Base-by-base conservation (phyloP, 805 yeast genomes). In the Lipomyces starkeyi region DNA sequence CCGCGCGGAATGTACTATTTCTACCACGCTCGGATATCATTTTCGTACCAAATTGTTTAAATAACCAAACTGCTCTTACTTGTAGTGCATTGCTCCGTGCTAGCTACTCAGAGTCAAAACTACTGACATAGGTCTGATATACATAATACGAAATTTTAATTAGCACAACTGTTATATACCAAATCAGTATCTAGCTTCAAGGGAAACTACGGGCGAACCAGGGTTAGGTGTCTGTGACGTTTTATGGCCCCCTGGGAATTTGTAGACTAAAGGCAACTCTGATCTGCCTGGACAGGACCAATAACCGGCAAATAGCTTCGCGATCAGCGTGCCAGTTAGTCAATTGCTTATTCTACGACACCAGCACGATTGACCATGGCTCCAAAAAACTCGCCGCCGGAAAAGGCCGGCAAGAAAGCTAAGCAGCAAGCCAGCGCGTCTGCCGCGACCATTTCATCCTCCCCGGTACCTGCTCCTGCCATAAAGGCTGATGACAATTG, bases 381-480 rank as follows among this genome's bases (percentile, higher is more conserved):
- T 20, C 60, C 63, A 14, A 63, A 63, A 27, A 53, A 7, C 40
- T 43, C 61, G 25, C 2, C 56, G 40, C 40, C 66, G 47, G 61
- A 59, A 53, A 59, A 59, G 52, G 55, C 59, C 22, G 62, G 56
- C 17, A 63, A 58, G 40, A 58, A 58, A 52, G 22, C 59, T 53
- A 59, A 63, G 49, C 49, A n/a, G 49, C 22, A 17, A 5, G 2
- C 49, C 49, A 7, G 49, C 22, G 22, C 49, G 22, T 2, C 49
- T 17, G 22, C 1, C 14, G 40, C 22, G 49, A 6, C 49, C 13
- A 4, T 7, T 43, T 43, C 49, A 43, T 17, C 49, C 9, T 17
- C 49, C 49, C 20, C 20, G 13, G 22, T 5, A n/a, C 49, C 22
- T 43, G 22, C 13, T 17, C 14, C 49, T 17, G 9, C 22, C 20